Evolutionary conservation across 1,139 yeast species (phyloP), one percentile per base, ranked within the genome.

Genomic region (Debaryomycetaceae sp.): DNA sequence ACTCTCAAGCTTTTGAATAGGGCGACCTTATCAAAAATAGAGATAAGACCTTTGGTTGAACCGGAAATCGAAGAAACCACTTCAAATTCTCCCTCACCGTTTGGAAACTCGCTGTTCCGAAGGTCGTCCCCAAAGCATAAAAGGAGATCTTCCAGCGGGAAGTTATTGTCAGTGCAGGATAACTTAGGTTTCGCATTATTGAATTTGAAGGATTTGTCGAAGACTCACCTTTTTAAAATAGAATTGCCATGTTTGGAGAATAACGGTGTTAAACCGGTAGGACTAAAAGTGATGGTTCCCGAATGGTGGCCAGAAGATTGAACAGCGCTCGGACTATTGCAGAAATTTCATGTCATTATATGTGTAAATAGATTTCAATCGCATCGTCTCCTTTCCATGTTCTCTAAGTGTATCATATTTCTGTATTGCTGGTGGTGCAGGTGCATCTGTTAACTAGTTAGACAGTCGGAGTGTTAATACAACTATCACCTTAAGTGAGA

Each of bases 131-230:
- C 62, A 41, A 60, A 58, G 39, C 54, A 72, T 37, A 66, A 66
- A 46, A 63, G 76, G 42, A 65, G 66, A 49, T 60, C 68, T 24
- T 70, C 80, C 6, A 70, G 78, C 2, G 96, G 96, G 0, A 76
- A 80, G 13, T 58, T 90, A 6, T 59, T 88, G 11, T 64, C 83
- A 1, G 62, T 76, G 0, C 62, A 76, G 24, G 87, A 83, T 6
- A 80, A 83, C 48, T 60, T 80, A 33, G 97, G 96, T 0, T 72
- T 89, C 31, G 86, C 87, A 6, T 65, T 83, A 47, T 74, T 80
- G 35, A 72, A 75, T 31, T 62, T 80, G 44, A 76, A 72, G 34
- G 78, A 73, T 42, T 54, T 75, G 11, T 59, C 64, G 36, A 64
- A 63, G 45, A 52, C 55, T 46, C 41, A 45, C 14, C 46, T 59